Evolutionary conservation across 306 rosid species (phyloP).

Genomic region (Arachis hypogaea): DNA sequence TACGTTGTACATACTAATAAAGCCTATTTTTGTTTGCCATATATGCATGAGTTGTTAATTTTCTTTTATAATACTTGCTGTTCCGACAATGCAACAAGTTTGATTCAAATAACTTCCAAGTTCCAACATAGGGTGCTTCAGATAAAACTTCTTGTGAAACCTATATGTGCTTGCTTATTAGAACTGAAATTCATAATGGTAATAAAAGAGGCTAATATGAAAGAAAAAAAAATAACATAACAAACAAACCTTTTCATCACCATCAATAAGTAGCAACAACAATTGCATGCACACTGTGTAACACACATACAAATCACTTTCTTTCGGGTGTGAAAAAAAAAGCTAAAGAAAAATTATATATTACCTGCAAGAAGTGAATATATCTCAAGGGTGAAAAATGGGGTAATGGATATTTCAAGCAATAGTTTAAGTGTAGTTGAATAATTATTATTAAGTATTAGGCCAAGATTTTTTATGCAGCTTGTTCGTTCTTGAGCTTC

Average conservation of each 20-base stretch:
- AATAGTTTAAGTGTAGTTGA: conserved; percentile 38
- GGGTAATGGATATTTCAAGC: conserved; percentile 46
- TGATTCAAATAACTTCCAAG: not conserved
- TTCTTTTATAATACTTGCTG: too few species aligned
- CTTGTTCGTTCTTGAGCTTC: conserved; percentile 72
- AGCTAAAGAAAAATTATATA: conserved; percentile 26
- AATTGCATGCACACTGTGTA: conserved; percentile 39
- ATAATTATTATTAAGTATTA: conserved; percentile 26
- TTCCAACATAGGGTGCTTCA: not conserved
- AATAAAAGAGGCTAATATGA: conserved; percentile 26
- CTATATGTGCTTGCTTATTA: conserved; percentile 31
- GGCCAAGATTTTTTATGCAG: conserved; percentile 44
- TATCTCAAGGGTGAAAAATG: conserved; percentile 49
- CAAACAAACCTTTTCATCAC: conserved; percentile 42
- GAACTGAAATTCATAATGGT: conserved; percentile 21
- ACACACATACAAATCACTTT: conserved; percentile 56
- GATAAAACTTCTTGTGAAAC: too few species aligned
- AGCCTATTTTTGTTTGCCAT: too few species aligned
- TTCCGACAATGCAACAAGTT: too few species aligned
- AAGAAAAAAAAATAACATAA: conserved; percentile 31
- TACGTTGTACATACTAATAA: too few species aligned
- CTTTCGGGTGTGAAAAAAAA: conserved; percentile 3
- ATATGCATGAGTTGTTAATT: too few species aligned
- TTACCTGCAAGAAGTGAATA: conserved; percentile 47
- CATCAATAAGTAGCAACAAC: conserved; percentile 46